phyloP scores from a whole-genome alignment of 1,139 yeast genomes.

The Suhomyces guaymorum region DNA sequence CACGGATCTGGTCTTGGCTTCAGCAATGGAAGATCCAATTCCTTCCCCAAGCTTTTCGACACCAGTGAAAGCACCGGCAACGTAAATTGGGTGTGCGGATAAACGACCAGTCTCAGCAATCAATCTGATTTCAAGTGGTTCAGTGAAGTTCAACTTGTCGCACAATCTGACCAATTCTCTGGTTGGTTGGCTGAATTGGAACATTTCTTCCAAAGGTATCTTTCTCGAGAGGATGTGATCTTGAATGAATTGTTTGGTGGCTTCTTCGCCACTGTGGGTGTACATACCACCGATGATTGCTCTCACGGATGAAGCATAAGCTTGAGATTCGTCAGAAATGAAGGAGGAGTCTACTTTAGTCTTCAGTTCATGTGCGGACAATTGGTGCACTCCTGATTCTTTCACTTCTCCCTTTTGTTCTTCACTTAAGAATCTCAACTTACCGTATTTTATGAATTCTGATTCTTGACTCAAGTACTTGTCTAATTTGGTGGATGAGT shows the following conservation, averaged over 20 bases:
- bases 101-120: constrained; percentile 92
- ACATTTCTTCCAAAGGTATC: constrained; percentile 68
- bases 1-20: constrained; percentile 90
- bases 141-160: constrained; percentile 70
- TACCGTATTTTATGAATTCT: constrained; percentile 62
- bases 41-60: constrained; percentile 88
- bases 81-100: constrained; percentile 80
- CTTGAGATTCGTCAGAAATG: constrained; percentile 37
- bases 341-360: constrained; percentile 18
- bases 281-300: constrained; percentile 73
- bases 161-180: constrained; percentile 80
- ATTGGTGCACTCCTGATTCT: constrained; percentile 54
- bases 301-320: constrained; percentile 61
- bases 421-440: constrained; percentile 53
- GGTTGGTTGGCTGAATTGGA: constrained; percentile 82
- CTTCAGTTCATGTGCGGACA: constrained; percentile 34
- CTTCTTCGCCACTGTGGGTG: constrained; percentile 62
- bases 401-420: constrained; percentile 36
- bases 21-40: constrained; percentile 86
- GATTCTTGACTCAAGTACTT: constrained; percentile 72
- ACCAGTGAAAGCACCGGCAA: constrained; percentile 91
- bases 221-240: constrained; percentile 78
- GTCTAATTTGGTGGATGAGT: constrained; percentile 61
- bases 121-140: constrained; percentile 74
- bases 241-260: constrained; percentile 64